phyloP scores from a whole-genome alignment of 306 rosid species.

The Geum urbanum region DNA sequence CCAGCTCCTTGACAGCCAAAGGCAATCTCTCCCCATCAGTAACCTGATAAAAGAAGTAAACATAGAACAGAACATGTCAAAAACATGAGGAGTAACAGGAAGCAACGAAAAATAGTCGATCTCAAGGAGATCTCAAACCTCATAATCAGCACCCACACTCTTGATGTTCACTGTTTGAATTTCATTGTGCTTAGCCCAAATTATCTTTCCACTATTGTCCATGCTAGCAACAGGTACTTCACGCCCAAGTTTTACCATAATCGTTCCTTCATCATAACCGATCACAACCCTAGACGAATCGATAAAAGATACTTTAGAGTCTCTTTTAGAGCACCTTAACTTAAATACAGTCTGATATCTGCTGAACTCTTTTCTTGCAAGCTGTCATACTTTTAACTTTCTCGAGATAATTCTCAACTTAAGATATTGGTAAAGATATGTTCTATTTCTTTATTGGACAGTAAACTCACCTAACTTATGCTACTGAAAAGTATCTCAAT shows the following conservation, averaged over 20 bases:
- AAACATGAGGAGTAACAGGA: not conserved
- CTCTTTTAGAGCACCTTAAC: not conserved
- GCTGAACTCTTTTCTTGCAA: not conserved
- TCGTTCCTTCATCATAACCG: conserved; percentile 98
- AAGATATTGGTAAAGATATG: not conserved
- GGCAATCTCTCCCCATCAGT: conserved; percentile 98
- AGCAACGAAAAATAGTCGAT: conserved; percentile 14
- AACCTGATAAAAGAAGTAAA: conserved; percentile 48
- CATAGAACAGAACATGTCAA: conserved; percentile 15
- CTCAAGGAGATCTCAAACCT: conserved; percentile 49
- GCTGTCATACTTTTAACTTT: not conserved
- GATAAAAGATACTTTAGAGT: conserved; percentile 2
- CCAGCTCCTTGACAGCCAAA: conserved; percentile 93
- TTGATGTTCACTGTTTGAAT: conserved; percentile 94
- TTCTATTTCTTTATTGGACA: not conserved
- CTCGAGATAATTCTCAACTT: not conserved
- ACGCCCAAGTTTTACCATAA: conserved; percentile 98
- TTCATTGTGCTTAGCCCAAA: conserved; percentile 98
- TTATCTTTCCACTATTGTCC: conserved; percentile 96
- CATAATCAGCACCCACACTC: conserved; percentile 88
- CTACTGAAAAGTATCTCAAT: not conserved
- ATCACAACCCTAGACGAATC: conserved; percentile 74
- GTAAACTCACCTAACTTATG: not conserved
- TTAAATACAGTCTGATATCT: not conserved
- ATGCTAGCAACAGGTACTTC: conserved; percentile 98